A percentile compares a stretch with the other conserved stretches of the same genome.
Evolutionary conservation across 2,329 filamentous ascomycete species (phyloP).

Genomic region (Aotearoamyces nothofagi): DNA sequence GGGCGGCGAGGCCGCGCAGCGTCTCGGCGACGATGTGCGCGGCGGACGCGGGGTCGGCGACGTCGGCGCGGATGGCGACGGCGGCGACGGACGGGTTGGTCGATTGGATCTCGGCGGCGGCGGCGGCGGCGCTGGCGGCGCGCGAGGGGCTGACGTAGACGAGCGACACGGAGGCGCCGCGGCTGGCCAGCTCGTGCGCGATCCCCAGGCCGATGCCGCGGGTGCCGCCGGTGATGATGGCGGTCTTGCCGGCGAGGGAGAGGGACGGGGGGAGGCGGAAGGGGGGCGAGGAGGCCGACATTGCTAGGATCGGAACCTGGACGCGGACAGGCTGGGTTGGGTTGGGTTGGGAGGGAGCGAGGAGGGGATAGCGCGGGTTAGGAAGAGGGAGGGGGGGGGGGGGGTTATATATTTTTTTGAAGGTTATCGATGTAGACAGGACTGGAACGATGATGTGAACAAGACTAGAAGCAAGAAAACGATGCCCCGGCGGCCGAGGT

Average conservation of each 20-base stretch:
- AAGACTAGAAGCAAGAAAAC: no score
- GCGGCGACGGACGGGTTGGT: not conserved
- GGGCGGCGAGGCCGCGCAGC: conserved; percentile 3
- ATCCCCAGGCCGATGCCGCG: conserved; percentile 32
- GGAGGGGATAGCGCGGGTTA: no score
- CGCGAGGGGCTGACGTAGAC: conserved; percentile 1
- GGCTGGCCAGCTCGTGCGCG: conserved; percentile 29
- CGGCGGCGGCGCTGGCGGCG: not conserved
- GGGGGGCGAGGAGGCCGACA: no score
- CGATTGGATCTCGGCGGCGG: not conserved
- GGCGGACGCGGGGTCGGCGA: conserved; percentile 3
- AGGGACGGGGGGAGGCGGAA: no score
- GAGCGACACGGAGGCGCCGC: conserved; percentile 20
- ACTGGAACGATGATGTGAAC: no score
- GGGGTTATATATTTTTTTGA: no score
- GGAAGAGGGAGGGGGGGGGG: no score
- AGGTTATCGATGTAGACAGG: no score
- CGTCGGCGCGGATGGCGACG: conserved; percentile 4
- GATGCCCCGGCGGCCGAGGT: no score
- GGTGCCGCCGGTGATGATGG: conserved; percentile 33
- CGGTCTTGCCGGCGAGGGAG: conserved; percentile 18
- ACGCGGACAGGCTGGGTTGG: no score
- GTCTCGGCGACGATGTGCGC: conserved; percentile 5
- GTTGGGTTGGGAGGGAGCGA: no score
- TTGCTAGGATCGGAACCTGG: no score